Evolutionary conservation across 345 rosid genomes (phyloP), one percentile per base, ranked within the genome.

Genomic region (Carallia brachiata): DNA sequence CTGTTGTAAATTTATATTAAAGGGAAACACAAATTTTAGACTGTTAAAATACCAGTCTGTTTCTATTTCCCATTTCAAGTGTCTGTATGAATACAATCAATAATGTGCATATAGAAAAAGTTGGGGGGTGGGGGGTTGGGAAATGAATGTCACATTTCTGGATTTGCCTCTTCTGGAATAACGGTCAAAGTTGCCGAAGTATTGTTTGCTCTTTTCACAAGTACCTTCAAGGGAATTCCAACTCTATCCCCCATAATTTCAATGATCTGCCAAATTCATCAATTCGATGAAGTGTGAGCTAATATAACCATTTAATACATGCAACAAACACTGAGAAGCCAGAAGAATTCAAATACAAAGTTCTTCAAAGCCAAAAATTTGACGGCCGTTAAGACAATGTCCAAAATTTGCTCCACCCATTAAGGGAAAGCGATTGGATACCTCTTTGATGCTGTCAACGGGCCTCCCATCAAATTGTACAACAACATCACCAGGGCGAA

Each of bases 401-500:
- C 47, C 47, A 8, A 40, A 40, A 40, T 2, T 6, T 8, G 7
- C 6, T 6, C 44, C 7, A 10, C 44, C 44, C 6, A 54, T 23
- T 23, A 2, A 54, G 2, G 31, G 23, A 40, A 55, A 68, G 23
- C 4, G 19, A 19, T 58, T 58, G 36, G 16, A 47, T 82, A 88
- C 97, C 96, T 91, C 95, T 48, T 81, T 77, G 73, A 94, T 85
- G 72, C 87, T 90, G 75, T 71, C 85, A 15, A 94, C 95, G 50
- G 93, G 88, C 77, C 81, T 88, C 62, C 89, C 87, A 3, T 88
- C 95, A 71, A 94, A 91, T 78, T 77, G 80, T 52, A 90, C 69
- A 40, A 94, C 89, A 55, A 91, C 89, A 68, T 91, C 98, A 47
- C 98, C 93, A 3, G 95, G 95, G 70, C 31, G 81, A 80, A 94